phyloP scores from a whole-genome alignment of 208 protist species.

The Borovskyia barvae region DNA sequence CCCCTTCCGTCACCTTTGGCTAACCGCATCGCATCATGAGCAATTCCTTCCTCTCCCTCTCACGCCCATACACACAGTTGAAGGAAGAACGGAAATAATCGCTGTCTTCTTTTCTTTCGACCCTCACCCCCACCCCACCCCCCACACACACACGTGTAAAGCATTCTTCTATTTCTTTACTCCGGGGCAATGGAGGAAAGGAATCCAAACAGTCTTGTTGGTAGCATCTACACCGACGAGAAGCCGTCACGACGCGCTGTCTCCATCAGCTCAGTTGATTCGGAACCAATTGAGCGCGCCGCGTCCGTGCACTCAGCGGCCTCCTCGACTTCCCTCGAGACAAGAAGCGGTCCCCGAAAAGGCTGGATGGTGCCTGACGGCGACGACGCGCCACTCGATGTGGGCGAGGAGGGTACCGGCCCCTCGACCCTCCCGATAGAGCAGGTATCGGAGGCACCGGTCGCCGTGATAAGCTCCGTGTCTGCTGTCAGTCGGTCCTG shows the following conservation, averaged over 20 bases:
- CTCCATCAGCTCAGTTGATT: conserved; percentile 86
- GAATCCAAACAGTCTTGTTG: conserved; percentile 6
- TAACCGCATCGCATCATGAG: no score
- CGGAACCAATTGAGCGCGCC: conserved; percentile 51
- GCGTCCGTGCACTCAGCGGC: conserved; percentile 17
- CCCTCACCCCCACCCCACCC: neutral
- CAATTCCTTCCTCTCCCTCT: no score
- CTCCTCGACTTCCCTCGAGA: conserved; percentile 3
- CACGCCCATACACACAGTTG: no score
- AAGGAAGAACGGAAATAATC: no score
- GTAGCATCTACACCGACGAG: conserved; percentile 32
- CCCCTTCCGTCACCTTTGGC: no score
- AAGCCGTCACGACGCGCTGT: conserved; percentile 35
- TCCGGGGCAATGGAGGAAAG: conserved; percentile 18
- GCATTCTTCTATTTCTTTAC: neutral
- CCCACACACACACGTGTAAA: neutral
- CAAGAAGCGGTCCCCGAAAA: neutral
- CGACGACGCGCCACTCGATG: conserved; percentile 25
- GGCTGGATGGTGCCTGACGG: conserved; percentile 7
- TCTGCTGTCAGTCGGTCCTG: conserved; percentile 22
- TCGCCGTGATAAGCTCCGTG: conserved; percentile 39
- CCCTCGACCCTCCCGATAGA: conserved; percentile 33
- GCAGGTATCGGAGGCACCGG: conserved; percentile 51
- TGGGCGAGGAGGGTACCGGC: neutral
- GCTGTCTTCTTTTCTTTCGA: no score